These are phyloP conservation scores for Heritiera fomes DNA, from an alignment of 345 rosid species.

Conservation along the genomic window DNA sequence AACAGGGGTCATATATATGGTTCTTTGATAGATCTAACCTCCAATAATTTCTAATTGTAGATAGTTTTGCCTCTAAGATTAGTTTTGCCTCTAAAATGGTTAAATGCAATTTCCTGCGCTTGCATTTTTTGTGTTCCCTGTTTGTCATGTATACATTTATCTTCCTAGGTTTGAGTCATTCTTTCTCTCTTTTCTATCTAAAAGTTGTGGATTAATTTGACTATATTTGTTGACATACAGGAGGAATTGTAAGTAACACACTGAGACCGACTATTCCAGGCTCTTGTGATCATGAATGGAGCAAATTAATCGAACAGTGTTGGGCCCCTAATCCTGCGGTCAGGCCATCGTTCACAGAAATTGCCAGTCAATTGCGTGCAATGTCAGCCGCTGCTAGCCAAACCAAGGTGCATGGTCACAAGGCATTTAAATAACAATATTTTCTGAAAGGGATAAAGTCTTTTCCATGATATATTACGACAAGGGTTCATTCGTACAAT, in stretches of 20 bases:
- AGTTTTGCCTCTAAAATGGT: not conserved
- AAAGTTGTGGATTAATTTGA: not conserved
- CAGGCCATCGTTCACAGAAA: slow-evolving; percentile 75
- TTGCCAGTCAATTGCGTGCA: slow-evolving; percentile 60
- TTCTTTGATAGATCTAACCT: not conserved
- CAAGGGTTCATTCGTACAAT: slow-evolving; percentile 18
- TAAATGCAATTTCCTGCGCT: not conserved
- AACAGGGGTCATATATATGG: not conserved
- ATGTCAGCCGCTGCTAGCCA: slow-evolving; percentile 63
- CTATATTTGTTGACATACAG: slow-evolving; percentile 32
- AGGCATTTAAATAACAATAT: slow-evolving; percentile 48
- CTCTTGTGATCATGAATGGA: slow-evolving; percentile 71
- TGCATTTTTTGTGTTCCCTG: not conserved
- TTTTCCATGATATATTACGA: not conserved
- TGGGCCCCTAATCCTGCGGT: slow-evolving; percentile 77
- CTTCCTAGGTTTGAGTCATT: not conserved
- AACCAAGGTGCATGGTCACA: slow-evolving; percentile 51
- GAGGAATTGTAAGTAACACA: slow-evolving; percentile 79
- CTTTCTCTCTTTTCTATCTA: not conserved
- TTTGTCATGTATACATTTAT: not conserved
- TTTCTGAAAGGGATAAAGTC: not conserved
- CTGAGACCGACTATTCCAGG: slow-evolving; percentile 75
- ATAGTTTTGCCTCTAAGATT: not conserved
- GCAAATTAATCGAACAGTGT: slow-evolving; percentile 68
- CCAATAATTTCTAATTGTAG: not conserved